Conservation (phyloP, 805 yeast genomes). For the Teunomyces cretensis region DNA sequence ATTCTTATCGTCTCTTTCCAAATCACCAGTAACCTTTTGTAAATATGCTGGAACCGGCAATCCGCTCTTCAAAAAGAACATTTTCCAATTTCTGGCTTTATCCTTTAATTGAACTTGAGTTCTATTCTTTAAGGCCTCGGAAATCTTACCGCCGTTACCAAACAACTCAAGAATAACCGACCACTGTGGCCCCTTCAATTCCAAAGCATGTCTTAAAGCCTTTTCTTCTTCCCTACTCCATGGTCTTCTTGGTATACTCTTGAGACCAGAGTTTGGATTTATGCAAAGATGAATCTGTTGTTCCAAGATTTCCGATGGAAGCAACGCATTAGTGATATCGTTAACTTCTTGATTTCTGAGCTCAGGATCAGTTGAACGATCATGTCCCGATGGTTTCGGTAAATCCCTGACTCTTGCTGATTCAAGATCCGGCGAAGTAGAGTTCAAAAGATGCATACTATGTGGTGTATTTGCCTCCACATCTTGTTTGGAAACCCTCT, state of each 20-base stretch:
- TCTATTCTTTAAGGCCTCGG: conserved; percentile 82
- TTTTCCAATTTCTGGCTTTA: conserved; percentile 94
- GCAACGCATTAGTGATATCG: conserved; percentile 30
- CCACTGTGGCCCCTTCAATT: conserved; percentile 91
- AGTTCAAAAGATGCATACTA: conserved; percentile 19
- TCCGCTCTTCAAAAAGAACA: conserved; percentile 75
- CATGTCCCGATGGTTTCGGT: neutral
- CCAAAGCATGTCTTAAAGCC: conserved; percentile 77
- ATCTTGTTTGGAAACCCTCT: conserved; percentile 2
- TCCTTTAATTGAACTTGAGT: conserved; percentile 92
- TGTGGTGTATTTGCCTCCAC: conserved; percentile 17
- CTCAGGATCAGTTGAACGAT: conserved; percentile 1
- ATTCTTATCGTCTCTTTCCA: conserved; percentile 53
- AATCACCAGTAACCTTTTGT: conserved; percentile 82
- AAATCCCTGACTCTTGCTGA: neutral
- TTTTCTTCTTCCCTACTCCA: conserved; percentile 92
- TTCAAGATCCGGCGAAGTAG: neutral
- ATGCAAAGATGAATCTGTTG: conserved; percentile 42
- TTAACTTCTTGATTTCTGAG: conserved; percentile 18
- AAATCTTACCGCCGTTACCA: conserved; percentile 89
- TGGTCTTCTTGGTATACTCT: conserved; percentile 50
- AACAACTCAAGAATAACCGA: conserved; percentile 82
- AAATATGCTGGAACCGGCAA: conserved; percentile 78
- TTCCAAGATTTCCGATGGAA: conserved; percentile 45
- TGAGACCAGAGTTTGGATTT: conserved; percentile 24